phyloP scores from a whole-genome alignment of 2,329 filamentous ascomycete species.

The Exophiala alcalophila region DNA sequence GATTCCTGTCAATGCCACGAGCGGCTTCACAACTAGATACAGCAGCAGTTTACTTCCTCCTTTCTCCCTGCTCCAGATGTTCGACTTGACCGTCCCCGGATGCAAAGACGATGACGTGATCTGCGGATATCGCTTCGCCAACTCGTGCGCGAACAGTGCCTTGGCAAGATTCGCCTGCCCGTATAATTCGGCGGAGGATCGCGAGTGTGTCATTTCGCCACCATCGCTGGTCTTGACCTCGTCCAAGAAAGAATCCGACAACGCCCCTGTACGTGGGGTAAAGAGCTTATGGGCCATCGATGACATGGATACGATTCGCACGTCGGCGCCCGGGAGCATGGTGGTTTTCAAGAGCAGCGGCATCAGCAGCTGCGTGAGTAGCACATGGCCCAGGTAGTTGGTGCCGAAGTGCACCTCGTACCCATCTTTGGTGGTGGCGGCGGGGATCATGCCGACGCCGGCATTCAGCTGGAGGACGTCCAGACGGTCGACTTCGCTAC shows the following conservation, averaged over 20 bases:
- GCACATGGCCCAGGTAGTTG: slow-evolving; percentile 51
- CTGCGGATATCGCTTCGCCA: slow-evolving; percentile 44
- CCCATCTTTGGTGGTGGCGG: slow-evolving; percentile 43
- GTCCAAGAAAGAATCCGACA: too few species aligned
- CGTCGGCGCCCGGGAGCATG: background rate
- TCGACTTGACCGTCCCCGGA: slow-evolving; percentile 49
- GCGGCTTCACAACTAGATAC: slow-evolving; percentile 4
- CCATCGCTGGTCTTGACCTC: slow-evolving; percentile 28
- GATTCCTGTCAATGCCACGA: slow-evolving; percentile 3
- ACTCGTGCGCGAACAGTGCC: slow-evolving; percentile 44
- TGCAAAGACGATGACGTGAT: slow-evolving; percentile 47
- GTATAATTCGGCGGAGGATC: slow-evolving; percentile 36
- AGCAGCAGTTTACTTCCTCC: slow-evolving; percentile 1
- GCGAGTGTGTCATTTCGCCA: too few species aligned
- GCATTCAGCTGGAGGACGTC: slow-evolving; percentile 4
- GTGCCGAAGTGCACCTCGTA: slow-evolving; percentile 52
- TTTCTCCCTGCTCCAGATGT: slow-evolving; percentile 51
- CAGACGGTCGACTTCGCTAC: slow-evolving; percentile 35
- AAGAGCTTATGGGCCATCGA: background rate
- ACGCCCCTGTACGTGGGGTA: slow-evolving; percentile 28
- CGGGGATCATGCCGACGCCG: slow-evolving; percentile 36
- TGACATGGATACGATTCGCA: slow-evolving; percentile 3
- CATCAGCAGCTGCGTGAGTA: slow-evolving; percentile 47
- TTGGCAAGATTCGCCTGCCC: slow-evolving; percentile 53
- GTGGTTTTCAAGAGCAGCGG: slow-evolving; percentile 44